A percentile compares a stretch with the other conserved stretches of the same genome.
Conservation (phyloP, 1,284 basidiomycete species). For the Takashimella tepidaria region DNA sequence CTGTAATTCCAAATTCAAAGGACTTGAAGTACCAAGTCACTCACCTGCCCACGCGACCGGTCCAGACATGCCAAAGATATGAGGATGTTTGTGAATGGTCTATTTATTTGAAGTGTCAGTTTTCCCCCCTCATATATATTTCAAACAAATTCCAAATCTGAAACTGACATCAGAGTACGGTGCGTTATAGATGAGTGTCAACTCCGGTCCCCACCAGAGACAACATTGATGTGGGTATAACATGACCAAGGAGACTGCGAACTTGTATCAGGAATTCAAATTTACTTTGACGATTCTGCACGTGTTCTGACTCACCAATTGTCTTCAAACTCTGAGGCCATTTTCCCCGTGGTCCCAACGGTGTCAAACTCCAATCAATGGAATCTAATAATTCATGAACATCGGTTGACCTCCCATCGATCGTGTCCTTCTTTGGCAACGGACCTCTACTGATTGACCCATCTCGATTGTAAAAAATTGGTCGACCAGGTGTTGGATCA, state of each 20-base stretch:
- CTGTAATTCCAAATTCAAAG: neutral
- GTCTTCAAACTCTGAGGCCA: conserved; percentile 40
- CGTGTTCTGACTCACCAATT: conserved; percentile 28
- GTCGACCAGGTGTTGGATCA: conserved; percentile 1
- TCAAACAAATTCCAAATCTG: no score
- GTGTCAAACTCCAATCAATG: conserved; percentile 42
- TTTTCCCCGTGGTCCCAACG: conserved; percentile 30
- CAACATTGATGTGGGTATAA: conserved; percentile 37
- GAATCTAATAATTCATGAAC: conserved; percentile 29
- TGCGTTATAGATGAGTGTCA: conserved; percentile 44
- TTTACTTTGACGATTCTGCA: no score
- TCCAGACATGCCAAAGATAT: conserved; percentile 41
- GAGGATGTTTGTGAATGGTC: conserved; percentile 39
- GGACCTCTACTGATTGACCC: conserved; percentile 17
- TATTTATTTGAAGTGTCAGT: conserved; percentile 8
- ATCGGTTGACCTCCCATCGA: conserved; percentile 3
- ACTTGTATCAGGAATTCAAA: no score
- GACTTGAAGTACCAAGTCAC: conserved; percentile 8
- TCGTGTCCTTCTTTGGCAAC: no score
- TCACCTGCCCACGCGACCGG: conserved; percentile 36
- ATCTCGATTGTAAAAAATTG: conserved; percentile 27
- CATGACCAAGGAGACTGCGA: conserved; percentile 30
- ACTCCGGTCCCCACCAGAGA: conserved; percentile 44
- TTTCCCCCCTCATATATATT: conserved; percentile 1
- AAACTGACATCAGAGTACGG: conserved; percentile 30